Evolutionary conservation across 2,329 filamentous ascomycete species (phyloP).

Genomic region (Ceratocystis eucalypticola): DNA sequence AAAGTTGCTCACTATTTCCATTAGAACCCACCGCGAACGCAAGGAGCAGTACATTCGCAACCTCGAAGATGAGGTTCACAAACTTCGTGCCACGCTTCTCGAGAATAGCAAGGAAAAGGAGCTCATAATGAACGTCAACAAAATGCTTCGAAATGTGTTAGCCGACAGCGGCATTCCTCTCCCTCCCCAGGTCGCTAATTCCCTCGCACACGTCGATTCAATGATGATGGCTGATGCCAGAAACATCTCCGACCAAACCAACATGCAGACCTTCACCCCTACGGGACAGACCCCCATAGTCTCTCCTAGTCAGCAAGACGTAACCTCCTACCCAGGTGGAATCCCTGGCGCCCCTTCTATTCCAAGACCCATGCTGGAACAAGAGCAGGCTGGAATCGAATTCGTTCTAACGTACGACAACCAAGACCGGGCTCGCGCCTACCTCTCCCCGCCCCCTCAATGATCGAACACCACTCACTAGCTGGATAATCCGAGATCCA

Average conservation of each 20-base stretch:
- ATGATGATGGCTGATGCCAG: constrained; percentile 36
- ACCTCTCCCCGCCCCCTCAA: constrained; percentile 50
- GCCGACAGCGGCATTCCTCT: constrained; percentile 37
- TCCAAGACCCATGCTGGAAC: constrained; percentile 37
- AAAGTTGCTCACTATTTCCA: constrained; percentile 4
- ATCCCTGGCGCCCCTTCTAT: neutral
- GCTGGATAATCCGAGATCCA: constrained; percentile 2
- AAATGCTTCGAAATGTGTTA: constrained; percentile 43
- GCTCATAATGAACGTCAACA: constrained; percentile 27
- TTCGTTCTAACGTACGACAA: constrained; percentile 80
- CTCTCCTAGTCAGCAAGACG: constrained; percentile 24
- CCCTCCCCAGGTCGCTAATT: constrained; percentile 15
- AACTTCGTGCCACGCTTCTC: constrained; percentile 60
- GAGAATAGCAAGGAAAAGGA: constrained; percentile 54
- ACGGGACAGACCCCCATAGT: constrained; percentile 32
- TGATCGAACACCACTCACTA: constrained; percentile 3
- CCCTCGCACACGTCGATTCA: constrained; percentile 26
- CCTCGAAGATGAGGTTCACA: constrained; percentile 78
- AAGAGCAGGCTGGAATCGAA: constrained; percentile 75
- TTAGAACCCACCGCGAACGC: constrained; percentile 88
- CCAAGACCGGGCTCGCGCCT: constrained; percentile 38
- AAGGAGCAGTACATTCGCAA: constrained; percentile 95
- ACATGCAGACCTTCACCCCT: constrained; percentile 37
- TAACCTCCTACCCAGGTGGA: constrained; percentile 11
- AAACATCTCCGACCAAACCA: constrained; percentile 48